A percentile compares a stretch with the other conserved stretches of the same genome.
Conservation (phyloP, 2,329 filamentous ascomycete species). For the Coniochaeta sp. region DNA sequence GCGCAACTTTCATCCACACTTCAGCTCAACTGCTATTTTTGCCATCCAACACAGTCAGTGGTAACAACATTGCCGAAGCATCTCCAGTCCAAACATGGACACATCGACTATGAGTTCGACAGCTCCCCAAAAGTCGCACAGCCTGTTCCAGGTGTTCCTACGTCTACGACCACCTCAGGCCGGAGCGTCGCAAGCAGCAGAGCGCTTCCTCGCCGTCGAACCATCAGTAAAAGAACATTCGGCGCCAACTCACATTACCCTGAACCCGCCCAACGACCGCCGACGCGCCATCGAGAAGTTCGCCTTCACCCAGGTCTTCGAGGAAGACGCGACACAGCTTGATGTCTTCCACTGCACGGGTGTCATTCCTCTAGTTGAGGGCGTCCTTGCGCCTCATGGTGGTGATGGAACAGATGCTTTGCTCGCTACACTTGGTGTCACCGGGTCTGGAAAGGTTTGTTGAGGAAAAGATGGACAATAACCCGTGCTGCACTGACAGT, state of each 20-base stretch:
- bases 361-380: conserved; percentile 68
- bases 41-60: too few relatives aligned
- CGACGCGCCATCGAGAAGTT: conserved; percentile 89
- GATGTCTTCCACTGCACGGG: conserved; percentile 80
- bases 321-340: conserved; percentile 76
- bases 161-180: conserved; percentile 65
- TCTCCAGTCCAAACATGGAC: neutral
- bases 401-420: conserved; percentile 82
- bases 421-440: conserved; percentile 86
- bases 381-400: conserved; percentile 66
- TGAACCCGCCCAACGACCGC: conserved; percentile 77
- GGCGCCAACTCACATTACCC: conserved; percentile 62
- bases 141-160: conserved; percentile 86
- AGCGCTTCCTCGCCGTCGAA: conserved; percentile 78
- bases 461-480: conserved; percentile 7
- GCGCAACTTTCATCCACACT: too few relatives aligned
- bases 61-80: too few relatives aligned
- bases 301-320: conserved; percentile 88
- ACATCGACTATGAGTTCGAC: neutral
- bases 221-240: conserved; percentile 25
- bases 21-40: too few relatives aligned
- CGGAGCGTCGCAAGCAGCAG: conserved; percentile 31
- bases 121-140: conserved; percentile 25
- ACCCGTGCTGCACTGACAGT: neutral
- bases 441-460: conserved; percentile 86